Conservation (phyloP, 169 alveolate species). For the Babesia microti region DNA sequence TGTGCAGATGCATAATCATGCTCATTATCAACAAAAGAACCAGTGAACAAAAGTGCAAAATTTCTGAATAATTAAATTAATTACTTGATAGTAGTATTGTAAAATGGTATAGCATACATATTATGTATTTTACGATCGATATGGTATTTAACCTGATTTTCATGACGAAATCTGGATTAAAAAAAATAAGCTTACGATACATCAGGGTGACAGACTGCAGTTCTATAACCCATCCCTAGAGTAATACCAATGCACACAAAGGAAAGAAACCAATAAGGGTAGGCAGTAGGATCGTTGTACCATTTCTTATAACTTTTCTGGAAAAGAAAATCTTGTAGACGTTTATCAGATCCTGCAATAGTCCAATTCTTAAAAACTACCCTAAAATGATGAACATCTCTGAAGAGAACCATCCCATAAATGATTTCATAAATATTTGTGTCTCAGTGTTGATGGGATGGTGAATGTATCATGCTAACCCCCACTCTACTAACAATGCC, state of each 20-base stretch:
- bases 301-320: slow-evolving; percentile 55
- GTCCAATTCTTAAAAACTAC: slow-evolving; percentile 43
- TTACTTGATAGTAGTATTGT: slow-evolving; percentile 43
- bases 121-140: slow-evolving; percentile 55
- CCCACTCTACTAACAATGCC: too few relatives aligned
- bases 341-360: slow-evolving; percentile 45
- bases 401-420: slow-evolving; percentile 28
- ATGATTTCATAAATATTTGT: background rate
- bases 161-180: background rate
- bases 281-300: slow-evolving; percentile 65
- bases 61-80: slow-evolving; percentile 22
- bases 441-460: too few relatives aligned
- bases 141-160: background rate
- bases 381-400: slow-evolving; percentile 42
- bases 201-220: slow-evolving; percentile 38
- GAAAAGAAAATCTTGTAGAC: slow-evolving; percentile 55
- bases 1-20: slow-evolving; percentile 52
- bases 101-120: slow-evolving; percentile 61
- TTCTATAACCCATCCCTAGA: slow-evolving; percentile 21
- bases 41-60: slow-evolving; percentile 51
- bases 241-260: slow-evolving; percentile 33
- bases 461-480: too few relatives aligned
- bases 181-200: slow-evolving; percentile 26
- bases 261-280: slow-evolving; percentile 53
- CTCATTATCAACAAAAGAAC: slow-evolving; percentile 57